Base-by-base conservation (phyloP, 2,329 filamentous ascomycete species). In the Sporothrix globosa region DNA sequence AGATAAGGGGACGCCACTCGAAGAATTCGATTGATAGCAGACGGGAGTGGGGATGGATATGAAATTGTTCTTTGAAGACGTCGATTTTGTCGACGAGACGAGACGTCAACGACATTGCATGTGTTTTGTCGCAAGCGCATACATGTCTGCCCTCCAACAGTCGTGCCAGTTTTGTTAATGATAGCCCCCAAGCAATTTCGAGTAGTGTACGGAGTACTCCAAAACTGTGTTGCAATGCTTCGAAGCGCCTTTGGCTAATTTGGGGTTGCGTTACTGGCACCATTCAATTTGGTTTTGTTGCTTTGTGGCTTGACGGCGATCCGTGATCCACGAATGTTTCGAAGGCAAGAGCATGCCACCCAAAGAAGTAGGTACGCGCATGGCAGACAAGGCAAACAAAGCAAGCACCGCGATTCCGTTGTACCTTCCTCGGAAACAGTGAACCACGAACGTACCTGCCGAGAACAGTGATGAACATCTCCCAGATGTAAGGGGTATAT, bases 301-400 rank as follows among this genome's bases (percentile, higher is more conserved):
- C 21, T 27, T 65, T 65, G 41, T 30, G 60, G 41, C 41, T n/a
- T 19, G 46, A 44, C 27, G 19, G 63, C 48, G 63, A 67, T 54
- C 63, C 63, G 63, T 67, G 48, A 53, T 53, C 63, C 30, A 54
- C 63, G 63, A 19, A 19, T 54, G 66, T 68, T 68, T 68, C 50
- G 66, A 53, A 34, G 27, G 63, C 19, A 63, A 63, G 50, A 34
- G 39, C n/a, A 34, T n/a, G 39, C 58, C 52, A 50, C 46, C 52
- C 66, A 68, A 41, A 54, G 27, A 58, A 44, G 66, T 39, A 68
- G 41, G 66, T 21, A 58, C 66, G 53, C 66, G 39, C 56, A 34
- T 11, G 3, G 50, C 48, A 50, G 11, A 13, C 11, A n/a, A 27
- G 27, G 6, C 44, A 60, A 39, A 13, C 56, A 41, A 41, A 19